Base-by-base conservation (phyloP, 108 stramenopile genomes). In the Fistulifera pelliculosa region DNA sequence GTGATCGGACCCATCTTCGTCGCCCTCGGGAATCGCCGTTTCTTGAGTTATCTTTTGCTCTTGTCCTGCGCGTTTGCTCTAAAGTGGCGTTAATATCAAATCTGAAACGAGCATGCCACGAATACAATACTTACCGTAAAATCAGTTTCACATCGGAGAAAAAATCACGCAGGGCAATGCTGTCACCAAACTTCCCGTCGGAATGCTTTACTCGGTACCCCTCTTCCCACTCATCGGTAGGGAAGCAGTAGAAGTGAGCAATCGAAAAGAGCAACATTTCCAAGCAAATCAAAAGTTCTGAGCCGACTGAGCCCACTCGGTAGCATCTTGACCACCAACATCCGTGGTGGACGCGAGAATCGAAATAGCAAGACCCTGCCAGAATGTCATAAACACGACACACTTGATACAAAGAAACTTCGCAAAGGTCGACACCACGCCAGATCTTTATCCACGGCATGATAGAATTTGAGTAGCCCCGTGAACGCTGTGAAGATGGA, bases 251-350 rank as follows among this genome's bases (percentile, higher is more conserved):
- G 42, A 93, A 93, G 52, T 95, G 94, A 18, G 90, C 91, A 54
- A 95, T 87, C 2, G 70, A 62, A 44, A 92, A 92, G 38, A 89
- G 59, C 14, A 95, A 79, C 94, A 95, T 95, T 65, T 95, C 94
- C 43, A 95, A 69, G 56, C 94, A 95, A 70, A 95, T 93, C 44
- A 95, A 74, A 95, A 93, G 68, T 94, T 92, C 53, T 89, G 90
- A 17, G 84, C 75, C 58, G 86, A 71, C 50, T 72, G 71, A 7
- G 85, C 91, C 80, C 85, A 85, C 45, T 58, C 61, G 23, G 75
- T 81, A 16, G 77, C 61, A 31, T 69, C 70, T 2, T 75, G 67
- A 38, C 52, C 69, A 23, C 62, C 65, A 16, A 69, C 79, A 66
- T 85, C 74, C 8, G 87, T 83, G 8, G 81, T 70, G 40, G 71